Evolutionary conservation across 208 protist genomes (phyloP).

Genomic region (Acanthamoeba lenticulata): DNA sequence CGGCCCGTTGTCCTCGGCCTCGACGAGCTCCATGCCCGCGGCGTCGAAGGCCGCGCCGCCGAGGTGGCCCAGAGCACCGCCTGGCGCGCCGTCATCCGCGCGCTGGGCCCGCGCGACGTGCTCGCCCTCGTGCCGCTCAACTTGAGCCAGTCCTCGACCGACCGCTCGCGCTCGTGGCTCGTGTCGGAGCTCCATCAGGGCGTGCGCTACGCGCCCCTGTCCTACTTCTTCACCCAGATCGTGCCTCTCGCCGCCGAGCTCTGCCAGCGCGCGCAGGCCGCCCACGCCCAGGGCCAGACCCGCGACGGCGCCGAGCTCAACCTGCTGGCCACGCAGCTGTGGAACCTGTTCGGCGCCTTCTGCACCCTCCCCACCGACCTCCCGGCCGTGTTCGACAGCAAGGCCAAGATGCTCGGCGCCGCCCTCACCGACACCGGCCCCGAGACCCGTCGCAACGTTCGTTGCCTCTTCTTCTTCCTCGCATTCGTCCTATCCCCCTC

Average conservation of each 20-base stretch:
- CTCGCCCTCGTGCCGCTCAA: neutral
- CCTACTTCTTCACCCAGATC: neutral
- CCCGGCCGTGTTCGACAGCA: neutral
- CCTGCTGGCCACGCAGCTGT: neutral
- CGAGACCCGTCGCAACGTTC: neutral
- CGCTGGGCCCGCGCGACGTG: neutral
- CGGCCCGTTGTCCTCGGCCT: neutral
- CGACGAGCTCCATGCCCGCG: neutral
- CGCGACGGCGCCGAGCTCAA: neutral
- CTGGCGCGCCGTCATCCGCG: neutral
- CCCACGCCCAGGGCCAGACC: neutral
- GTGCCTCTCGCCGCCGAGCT: neutral
- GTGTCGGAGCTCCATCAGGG: neutral
- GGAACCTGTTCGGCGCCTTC: conserved; percentile 3
- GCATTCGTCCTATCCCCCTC: too few relatives aligned
- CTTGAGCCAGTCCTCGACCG: neutral
- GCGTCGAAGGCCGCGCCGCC: neutral
- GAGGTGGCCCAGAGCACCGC: neutral
- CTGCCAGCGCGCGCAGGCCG: neutral
- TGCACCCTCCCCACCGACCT: conserved; percentile 17
- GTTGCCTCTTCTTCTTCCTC: too few relatives aligned
- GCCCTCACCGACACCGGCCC: neutral
- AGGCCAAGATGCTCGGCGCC: conserved; percentile 6
- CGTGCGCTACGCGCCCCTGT: neutral
- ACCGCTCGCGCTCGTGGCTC: neutral